These are phyloP conservation scores for Panaeolus papilionaceus DNA, from an alignment of 768 basidiomycete species.

Conservation along the genomic window DNA sequence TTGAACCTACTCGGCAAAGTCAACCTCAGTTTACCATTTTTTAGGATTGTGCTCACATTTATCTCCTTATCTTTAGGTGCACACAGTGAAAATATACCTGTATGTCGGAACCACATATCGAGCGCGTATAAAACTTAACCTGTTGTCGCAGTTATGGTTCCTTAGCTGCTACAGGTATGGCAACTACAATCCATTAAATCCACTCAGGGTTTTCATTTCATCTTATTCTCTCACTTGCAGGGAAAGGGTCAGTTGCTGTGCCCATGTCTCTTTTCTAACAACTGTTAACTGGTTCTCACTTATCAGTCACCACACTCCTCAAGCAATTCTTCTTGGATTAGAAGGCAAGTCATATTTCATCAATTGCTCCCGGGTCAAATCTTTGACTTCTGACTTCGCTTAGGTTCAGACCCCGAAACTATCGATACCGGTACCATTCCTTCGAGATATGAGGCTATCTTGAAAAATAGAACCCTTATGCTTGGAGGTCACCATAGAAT, in stretches of 20 bases:
- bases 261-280: background rate
- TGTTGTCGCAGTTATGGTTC: constrained; percentile 75
- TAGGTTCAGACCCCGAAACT: constrained; percentile 90
- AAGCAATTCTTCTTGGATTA: constrained; percentile 83
- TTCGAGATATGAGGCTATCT: constrained; percentile 73
- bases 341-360: constrained; percentile 52
- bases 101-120: constrained; percentile 40
- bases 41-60: background rate
- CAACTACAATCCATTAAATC: constrained; percentile 10
- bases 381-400: constrained; percentile 1
- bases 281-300: constrained; percentile 9
- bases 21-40: constrained; percentile 21
- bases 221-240: constrained; percentile 38
- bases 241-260: constrained; percentile 68
- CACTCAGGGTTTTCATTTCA: constrained; percentile 14
- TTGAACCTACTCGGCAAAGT: constrained; percentile 75
- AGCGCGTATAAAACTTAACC: background rate
- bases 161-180: constrained; percentile 86
- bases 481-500: constrained; percentile 81
- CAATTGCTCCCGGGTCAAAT: constrained; percentile 1
- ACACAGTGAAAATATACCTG: constrained; percentile 85
- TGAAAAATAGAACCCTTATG: constrained; percentile 66
- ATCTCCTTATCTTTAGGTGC: constrained; percentile 52
- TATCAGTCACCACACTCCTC: constrained; percentile 82
- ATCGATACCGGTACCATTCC: constrained; percentile 88